Evolutionary conservation across 805 yeast species (phyloP), one percentile per base, ranked within the genome.

Genomic region (Sugiyamaella boreocaroliniensis): DNA sequence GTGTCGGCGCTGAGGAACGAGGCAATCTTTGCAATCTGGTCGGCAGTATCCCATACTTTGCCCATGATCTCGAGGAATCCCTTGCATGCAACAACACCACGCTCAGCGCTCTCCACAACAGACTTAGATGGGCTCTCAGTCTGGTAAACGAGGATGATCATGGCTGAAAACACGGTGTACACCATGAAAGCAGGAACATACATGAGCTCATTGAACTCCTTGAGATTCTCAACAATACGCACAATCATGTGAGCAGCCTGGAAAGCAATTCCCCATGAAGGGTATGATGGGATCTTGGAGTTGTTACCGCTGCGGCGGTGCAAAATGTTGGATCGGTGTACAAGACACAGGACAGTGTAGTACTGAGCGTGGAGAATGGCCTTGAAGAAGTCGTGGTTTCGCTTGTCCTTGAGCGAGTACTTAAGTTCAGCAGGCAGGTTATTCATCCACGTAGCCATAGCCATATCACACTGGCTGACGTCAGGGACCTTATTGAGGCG

Each of bases 261-360:
- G 72, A 85, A 85, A 2, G 89, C 85, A 53, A 85, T 83, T 9
- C 89, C 87, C 84, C 87, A 81, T n/a, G 85, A 79, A 5, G 88
- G 87, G 63, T 81, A 82, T 1, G 58, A 56, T 6, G 55, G 56
- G 9, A 46, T 29, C 34, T 40, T 47, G 34, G 47, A 44, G 20
- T 48, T 45, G 15, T 29, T 51, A 7, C 53, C 50, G 4, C 34
- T 22, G 10, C 45, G n/a, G 29, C 45, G 56, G 58, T 65, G 64
- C n/a, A 64, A 58, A 47, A 84, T 78, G 61, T 84, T 83, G 5
- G 88, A 80, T 52, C 89, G 75, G 62, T 86, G 93, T 29, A 84
- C 78, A 58, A 85, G 70, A 58, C 85, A 82, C 51, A 86, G 73
- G n/a, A 86, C 71, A 16, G 86, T 79, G 70, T 86, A 86, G 68